Evolutionary conservation across 2,329 filamentous ascomycete species (phyloP).

Genomic region (Aschersonia sp.): DNA sequence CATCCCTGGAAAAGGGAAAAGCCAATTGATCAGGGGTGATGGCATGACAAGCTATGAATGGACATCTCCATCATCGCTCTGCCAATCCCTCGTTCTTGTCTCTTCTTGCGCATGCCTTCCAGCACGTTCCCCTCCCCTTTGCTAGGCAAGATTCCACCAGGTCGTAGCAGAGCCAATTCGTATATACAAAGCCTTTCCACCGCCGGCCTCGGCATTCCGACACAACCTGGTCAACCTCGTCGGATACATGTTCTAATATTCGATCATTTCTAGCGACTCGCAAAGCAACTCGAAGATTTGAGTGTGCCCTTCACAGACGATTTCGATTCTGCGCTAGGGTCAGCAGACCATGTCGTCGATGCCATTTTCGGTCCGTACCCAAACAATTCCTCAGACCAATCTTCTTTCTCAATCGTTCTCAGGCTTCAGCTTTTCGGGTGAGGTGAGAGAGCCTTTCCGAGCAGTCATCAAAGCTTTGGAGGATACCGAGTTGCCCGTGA

Average conservation of each 20-base stretch:
- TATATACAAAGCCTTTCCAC: no score
- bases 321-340: conserved; percentile 51
- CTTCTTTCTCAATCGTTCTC: background rate
- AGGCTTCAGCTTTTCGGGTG: conserved; percentile 86
- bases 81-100: no score
- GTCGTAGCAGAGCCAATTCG: no score
- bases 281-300: conserved; percentile 73
- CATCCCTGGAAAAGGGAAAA: background rate
- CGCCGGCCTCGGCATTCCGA: no score
- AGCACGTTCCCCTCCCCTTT: no score
- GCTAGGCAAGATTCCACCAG: no score
- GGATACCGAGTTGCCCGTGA: conserved; percentile 59
- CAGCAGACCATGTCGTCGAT: conserved; percentile 73
- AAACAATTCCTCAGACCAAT: background rate
- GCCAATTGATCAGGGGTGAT: background rate
- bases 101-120: no score
- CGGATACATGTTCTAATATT: background rate
- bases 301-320: conserved; percentile 73
- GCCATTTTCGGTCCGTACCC: conserved; percentile 66
- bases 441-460: conserved; percentile 85
- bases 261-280: conserved; percentile 45
- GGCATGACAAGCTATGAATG: background rate
- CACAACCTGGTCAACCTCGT: background rate
- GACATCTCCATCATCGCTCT: no score
- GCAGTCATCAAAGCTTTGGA: conserved; percentile 66